These are phyloP conservation scores for Fusarium sp. DNA, from an alignment of 2,329 filamentous ascomycete genomes.

Conservation along the genomic window DNA sequence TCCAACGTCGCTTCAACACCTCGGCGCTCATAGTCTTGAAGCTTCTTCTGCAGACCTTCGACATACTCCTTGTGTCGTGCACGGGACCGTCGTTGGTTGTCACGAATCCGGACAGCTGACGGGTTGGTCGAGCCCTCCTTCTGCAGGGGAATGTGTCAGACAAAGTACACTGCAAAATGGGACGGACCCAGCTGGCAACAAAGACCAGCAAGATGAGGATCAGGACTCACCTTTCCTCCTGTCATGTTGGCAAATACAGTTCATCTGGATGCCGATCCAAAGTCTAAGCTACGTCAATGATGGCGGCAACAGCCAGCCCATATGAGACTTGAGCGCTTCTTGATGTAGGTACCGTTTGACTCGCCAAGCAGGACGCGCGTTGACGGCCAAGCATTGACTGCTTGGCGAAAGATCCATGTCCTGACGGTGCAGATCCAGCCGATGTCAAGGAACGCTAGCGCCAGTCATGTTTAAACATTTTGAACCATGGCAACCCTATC, in stretches of 20 bases:
- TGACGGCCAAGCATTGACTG: conserved; percentile 43
- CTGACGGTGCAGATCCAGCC: conserved; percentile 44
- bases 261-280: conserved; percentile 36
- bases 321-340: conserved; percentile 41
- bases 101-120: conserved; percentile 54
- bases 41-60: conserved; percentile 55
- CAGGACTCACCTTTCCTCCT: conserved; percentile 44
- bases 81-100: conserved; percentile 64
- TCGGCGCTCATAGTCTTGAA: conserved; percentile 58
- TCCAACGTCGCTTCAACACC: conserved; percentile 60
- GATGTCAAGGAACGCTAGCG: conserved; percentile 40
- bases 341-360: conserved; percentile 42
- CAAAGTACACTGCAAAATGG: conserved; percentile 15
- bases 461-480: conserved; percentile 42
- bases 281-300: conserved; percentile 36
- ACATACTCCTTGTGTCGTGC: conserved; percentile 62
- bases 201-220: conserved; percentile 10
- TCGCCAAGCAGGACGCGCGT: conserved; percentile 45
- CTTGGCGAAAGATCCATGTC: conserved; percentile 44
- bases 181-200: conserved; percentile 4
- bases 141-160: conserved; percentile 37
- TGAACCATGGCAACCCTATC: conserved; percentile 42
- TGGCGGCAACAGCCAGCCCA: conserved; percentile 32
- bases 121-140: conserved; percentile 44
- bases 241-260: conserved; percentile 36